Evolutionary conservation across 192 early-diverging fungal genomes (phyloP), one percentile per base, ranked within the genome.

Genomic region (Rhizophagus sp.): DNA sequence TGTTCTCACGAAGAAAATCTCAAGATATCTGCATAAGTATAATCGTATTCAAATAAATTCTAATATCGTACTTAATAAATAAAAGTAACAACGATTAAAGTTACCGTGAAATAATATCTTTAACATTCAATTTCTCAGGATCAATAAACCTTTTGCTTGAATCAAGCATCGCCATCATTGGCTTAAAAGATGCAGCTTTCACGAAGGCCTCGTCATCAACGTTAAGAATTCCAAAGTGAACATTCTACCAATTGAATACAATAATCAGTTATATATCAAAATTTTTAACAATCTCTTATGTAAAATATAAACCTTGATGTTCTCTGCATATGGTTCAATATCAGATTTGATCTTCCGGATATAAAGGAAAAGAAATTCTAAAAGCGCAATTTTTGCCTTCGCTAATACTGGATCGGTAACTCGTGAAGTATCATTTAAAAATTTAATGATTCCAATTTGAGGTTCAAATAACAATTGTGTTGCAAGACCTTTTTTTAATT

Each of bases 341-440:
- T 81, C 63, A 22, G 79, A 47, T 3, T 67, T 76, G 25, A 82
- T 81, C 15, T 82, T 82, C 72, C 77, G 80, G 66, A 87, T 82
- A 73, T 83, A 87, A 44, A 82, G 72, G 17, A 82, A 79, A 39
- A 87, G 77, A 67, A 88, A 88, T 49, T 87, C 87, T 17, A 90
- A 82, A 11, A 88, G 79, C 10, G 71, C 83, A 8, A 79, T 74
- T 24, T 88, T 83, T 7, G 86, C 85, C 1, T 68, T 71, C 11
- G 15, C 68, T 22, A 80, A 81, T 25, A 76, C 76, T 19, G 75
- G 44, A 62, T 83, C 84, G 33, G 73, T 76, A 22, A 82, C 44
- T 17, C 36, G 22, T 12, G 27, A 76, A n/a, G 83, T 78, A 25
- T 76, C 72, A 49, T 75, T 70, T 6, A 88, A 36, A 61, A 87